A percentile compares a stretch with the other conserved stretches of the same genome.
These are phyloP conservation scores for Luvunga scandens DNA, from an alignment of 345 rosid genomes.

Conservation along the genomic window DNA sequence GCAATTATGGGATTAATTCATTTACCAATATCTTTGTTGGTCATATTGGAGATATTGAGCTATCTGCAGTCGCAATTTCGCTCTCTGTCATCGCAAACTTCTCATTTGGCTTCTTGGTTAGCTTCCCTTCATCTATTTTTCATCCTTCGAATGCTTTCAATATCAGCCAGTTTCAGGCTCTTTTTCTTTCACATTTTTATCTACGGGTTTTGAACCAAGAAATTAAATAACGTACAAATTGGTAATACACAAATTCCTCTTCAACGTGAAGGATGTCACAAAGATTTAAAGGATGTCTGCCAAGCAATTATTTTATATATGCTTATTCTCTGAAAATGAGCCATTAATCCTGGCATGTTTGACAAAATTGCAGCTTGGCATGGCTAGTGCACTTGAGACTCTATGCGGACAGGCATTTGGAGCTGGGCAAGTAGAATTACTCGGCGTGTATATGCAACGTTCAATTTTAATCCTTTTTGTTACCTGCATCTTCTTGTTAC, in stretches of 20 bases:
- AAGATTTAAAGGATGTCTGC: background rate
- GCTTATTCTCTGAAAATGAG: background rate
- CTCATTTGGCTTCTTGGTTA: constrained; percentile 89
- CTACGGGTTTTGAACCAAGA: no score
- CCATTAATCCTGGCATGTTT: background rate
- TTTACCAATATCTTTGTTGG: constrained; percentile 92
- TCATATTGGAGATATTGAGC: constrained; percentile 85
- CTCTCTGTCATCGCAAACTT: constrained; percentile 87
- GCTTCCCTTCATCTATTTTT: constrained; percentile 8
- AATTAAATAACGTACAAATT: no score
- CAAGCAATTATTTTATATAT: background rate
- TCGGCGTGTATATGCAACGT: constrained; percentile 94
- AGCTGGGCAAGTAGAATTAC: constrained; percentile 68
- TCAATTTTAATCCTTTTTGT: constrained; percentile 74
- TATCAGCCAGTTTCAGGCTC: no score
- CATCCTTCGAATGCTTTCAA: background rate
- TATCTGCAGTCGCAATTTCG: constrained; percentile 83
- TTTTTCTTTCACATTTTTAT: no score
- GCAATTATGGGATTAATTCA: constrained; percentile 85
- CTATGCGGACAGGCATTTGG: constrained; percentile 97
- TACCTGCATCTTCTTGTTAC: constrained; percentile 61
- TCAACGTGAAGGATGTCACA: no score
- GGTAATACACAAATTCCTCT: no score
- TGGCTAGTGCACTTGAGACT: constrained; percentile 97
- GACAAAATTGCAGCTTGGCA: constrained; percentile 63